These are phyloP conservation scores for Macrophomina phaseolina DNA, from an alignment of 2,329 filamentous ascomycete genomes.

Conservation along the genomic window DNA sequence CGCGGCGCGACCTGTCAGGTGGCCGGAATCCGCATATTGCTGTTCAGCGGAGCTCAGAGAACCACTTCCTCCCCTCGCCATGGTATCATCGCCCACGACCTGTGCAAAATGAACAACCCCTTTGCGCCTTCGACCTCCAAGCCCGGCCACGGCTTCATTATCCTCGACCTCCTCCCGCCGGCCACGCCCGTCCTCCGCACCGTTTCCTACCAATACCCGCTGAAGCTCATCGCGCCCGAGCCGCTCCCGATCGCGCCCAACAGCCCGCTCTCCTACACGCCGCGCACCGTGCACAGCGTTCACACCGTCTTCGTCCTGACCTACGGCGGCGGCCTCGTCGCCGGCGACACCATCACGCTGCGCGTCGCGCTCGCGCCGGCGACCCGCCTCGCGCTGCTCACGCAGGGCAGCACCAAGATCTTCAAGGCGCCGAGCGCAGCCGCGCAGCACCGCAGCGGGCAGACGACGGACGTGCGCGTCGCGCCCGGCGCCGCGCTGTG, in stretches of 20 bases:
- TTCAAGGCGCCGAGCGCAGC: constrained; percentile 64
- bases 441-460: constrained; percentile 47
- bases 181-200: constrained; percentile 72
- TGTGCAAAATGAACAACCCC: constrained; percentile 60
- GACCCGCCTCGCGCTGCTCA: constrained; percentile 67
- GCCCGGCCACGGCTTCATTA: constrained; percentile 79
- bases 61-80: neutral
- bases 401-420: constrained; percentile 88
- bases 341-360: constrained; percentile 81
- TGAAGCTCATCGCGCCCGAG: constrained; percentile 88
- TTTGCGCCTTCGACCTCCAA: constrained; percentile 76
- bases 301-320: constrained; percentile 86
- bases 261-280: constrained; percentile 33
- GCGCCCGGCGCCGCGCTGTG: constrained; percentile 58
- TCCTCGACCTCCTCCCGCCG: constrained; percentile 74
- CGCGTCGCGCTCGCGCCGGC: constrained; percentile 66
- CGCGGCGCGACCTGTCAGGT: neutral
- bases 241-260: constrained; percentile 61
- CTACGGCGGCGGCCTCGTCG: constrained; percentile 92
- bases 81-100: neutral
- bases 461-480: constrained; percentile 57
- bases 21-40: neutral
- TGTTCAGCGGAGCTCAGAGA: neutral
- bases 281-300: constrained; percentile 45
- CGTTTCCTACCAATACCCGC: constrained; percentile 88